Evolutionary conservation across 2,329 filamentous ascomycete species (phyloP), one percentile per base, ranked within the genome.

Genomic region (Neonectria neomacrospora): DNA sequence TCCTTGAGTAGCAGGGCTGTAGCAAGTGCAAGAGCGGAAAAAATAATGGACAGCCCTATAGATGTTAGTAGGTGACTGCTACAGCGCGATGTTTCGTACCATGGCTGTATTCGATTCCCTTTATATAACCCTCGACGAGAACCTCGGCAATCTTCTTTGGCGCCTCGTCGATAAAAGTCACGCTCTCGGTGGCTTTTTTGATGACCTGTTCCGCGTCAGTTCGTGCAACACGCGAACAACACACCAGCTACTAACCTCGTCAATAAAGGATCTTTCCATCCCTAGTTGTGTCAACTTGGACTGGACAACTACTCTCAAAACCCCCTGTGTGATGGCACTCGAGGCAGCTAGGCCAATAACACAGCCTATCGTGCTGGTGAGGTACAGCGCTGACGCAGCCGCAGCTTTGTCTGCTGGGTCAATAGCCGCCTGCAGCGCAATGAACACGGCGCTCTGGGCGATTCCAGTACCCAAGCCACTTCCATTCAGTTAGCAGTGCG

Each of bases 381-480:
- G 70, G 50, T 80, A 83, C 30, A 82, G 74, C 2, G 78, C 76
- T 1, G 80, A 80, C 5, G 81, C 75, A 18, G 80, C 80, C 0
- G 80, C 74, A 0, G 80, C 79, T 34, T 79, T 76, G 61, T 81
- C 76, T 1, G 71, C 67, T 0, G 76, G 76, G 22, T 78, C 69
- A 3, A 81, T 75, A 22, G 78, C 78, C 3, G 76, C 79, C 56
- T 83, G 80, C 1, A 82, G 68, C 0, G 79, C 76, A 57, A 83
- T 78, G 60, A 83, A 82, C 0, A 80, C 72, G 3, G 79, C 79
- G 26, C 77, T 79, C 23, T 79, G 76, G 1, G 77, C 77, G 8
- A 82, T 75, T 2, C 81, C 81, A 0, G 75, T 78, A 18, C 80
- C 80, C 28, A 82, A 74, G 4, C 81, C 81, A 37, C 67, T 69